Conservation (phyloP, 1,284 basidiomycete genomes). For the Mycena citricolor region DNA sequence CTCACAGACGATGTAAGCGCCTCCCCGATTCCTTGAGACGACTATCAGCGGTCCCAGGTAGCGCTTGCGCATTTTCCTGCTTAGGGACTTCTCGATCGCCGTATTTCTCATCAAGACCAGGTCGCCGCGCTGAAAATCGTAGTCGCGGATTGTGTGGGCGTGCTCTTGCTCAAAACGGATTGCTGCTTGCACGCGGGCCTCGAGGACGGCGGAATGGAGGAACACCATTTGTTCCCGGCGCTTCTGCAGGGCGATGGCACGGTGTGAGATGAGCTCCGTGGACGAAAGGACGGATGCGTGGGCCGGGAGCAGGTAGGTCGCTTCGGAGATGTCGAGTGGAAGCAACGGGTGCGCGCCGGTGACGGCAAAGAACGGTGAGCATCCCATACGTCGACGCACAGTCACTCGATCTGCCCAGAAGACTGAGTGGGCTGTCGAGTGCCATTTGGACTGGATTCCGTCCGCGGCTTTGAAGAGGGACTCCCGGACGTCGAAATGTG, state of each 20-base stretch:
- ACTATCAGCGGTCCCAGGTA: too few relatives aligned
- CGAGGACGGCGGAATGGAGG: not conserved
- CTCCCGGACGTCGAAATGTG: constrained; percentile 36
- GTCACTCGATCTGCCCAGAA: constrained; percentile 31
- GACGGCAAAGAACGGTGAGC: constrained; percentile 25
- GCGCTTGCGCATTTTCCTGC: constrained; percentile 24
- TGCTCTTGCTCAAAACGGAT: constrained; percentile 7
- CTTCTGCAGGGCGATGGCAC: constrained; percentile 1
- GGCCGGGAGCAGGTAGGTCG: constrained; percentile 2
- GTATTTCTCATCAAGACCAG: constrained; percentile 24
- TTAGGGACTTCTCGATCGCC: constrained; percentile 17
- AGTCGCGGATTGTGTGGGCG: constrained; percentile 12
- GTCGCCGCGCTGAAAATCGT: constrained; percentile 22
- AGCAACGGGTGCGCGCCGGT: constrained; percentile 25
- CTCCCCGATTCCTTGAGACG: not conserved
- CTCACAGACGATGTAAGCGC: constrained; percentile 1
- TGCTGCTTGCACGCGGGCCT: constrained; percentile 5
- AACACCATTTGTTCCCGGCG: not conserved
- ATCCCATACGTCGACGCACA: constrained; percentile 16
- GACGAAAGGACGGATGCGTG: constrained; percentile 19
- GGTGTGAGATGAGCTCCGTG: constrained; percentile 1
- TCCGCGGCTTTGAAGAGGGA: constrained; percentile 36
- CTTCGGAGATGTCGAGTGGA: constrained; percentile 25
- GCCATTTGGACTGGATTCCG: constrained; percentile 27
- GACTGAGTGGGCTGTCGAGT: constrained; percentile 1